Evolutionary conservation across 768 basidiomycete species (phyloP).

Genomic region (Tremella yokohamensis): DNA sequence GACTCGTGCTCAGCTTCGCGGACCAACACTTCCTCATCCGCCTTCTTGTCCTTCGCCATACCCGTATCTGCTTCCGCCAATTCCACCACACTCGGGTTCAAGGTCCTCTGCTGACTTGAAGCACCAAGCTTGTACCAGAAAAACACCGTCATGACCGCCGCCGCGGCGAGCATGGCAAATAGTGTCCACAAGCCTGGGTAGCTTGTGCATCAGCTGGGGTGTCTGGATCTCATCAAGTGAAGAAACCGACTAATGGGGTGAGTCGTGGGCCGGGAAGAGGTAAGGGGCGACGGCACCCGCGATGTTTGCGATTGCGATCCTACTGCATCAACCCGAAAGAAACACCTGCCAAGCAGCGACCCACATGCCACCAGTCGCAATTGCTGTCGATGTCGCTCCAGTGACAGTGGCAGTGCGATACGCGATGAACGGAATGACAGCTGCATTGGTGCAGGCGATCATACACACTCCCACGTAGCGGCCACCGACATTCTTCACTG

Average conservation of each 20-base stretch:
- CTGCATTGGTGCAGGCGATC: constrained; percentile 45
- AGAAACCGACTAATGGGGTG: constrained; percentile 28
- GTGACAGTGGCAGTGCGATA: constrained; percentile 37
- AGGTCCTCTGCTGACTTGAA: constrained; percentile 27
- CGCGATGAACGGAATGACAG: constrained; percentile 43
- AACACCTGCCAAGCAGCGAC: background rate
- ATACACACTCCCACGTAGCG: constrained; percentile 39
- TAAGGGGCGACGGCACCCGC: constrained; percentile 39
- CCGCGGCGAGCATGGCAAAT: constrained; percentile 33
- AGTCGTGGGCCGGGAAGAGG: constrained; percentile 32
- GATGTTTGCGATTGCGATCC: constrained; percentile 40
- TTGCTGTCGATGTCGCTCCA: constrained; percentile 38
- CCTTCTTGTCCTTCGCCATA: background rate
- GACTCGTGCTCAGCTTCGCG: too few species aligned
- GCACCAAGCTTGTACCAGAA: constrained; percentile 42
- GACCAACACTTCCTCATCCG: background rate
- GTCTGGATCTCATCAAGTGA: background rate
- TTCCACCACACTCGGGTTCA: constrained; percentile 1
- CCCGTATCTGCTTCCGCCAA: background rate
- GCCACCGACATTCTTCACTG: constrained; percentile 27
- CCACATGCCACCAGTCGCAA: constrained; percentile 35
- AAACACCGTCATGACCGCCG: constrained; percentile 19
- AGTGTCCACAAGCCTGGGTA: constrained; percentile 43
- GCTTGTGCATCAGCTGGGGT: constrained; percentile 11
- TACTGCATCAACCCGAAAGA: background rate